Conservation (phyloP, 345 rosid species). For the Heritiera fomes region DNA sequence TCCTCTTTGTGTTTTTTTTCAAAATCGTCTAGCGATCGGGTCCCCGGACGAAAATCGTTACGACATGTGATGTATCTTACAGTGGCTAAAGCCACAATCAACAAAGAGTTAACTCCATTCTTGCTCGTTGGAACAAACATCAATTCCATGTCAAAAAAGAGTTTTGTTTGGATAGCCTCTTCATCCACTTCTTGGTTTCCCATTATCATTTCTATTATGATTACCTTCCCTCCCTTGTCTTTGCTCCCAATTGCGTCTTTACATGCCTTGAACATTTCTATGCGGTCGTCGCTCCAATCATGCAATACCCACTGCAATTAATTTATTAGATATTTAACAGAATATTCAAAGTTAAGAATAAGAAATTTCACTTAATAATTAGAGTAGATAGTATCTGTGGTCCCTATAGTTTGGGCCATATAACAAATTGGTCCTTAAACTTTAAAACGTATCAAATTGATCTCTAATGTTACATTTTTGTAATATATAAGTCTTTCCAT, state of each 20-base stretch:
- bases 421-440: too few species aligned
- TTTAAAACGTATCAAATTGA: too few species aligned
- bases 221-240: constrained; percentile 22
- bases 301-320: constrained; percentile 35
- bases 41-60: too few species aligned
- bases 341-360: too few species aligned
- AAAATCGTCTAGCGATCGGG: too few species aligned
- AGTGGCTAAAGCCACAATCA: constrained; percentile 30
- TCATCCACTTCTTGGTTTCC: background rate
- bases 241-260: constrained; percentile 30
- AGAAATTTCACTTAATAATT: too few species aligned
- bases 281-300: constrained; percentile 40
- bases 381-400: too few species aligned
- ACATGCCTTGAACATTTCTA: constrained; percentile 40
- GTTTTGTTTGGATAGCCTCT: constrained; percentile 9
- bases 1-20: too few species aligned
- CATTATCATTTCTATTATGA: constrained; percentile 25
- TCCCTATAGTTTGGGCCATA: too few species aligned
- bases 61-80: constrained; percentile 34
- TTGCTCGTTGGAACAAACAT: constrained; percentile 20
- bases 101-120: constrained; percentile 37
- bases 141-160: constrained; percentile 32
- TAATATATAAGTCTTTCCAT: too few species aligned
- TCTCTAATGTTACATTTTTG: too few species aligned
- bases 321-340: too few species aligned